Base-by-base conservation (phyloP, 768 basidiomycete genomes). In the Coprinopsis strossmayeri region DNA sequence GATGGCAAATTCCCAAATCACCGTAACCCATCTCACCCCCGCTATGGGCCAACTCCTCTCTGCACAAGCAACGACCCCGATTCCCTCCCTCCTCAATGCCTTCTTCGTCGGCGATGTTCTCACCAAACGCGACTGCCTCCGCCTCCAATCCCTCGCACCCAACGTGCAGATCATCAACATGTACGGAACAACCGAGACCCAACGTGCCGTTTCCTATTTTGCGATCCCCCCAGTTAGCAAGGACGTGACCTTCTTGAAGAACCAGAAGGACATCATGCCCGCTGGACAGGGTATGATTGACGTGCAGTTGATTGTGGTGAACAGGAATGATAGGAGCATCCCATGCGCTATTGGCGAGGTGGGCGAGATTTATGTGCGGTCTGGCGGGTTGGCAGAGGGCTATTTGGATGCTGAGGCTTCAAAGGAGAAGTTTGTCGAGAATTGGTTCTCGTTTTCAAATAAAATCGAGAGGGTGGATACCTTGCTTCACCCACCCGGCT, bases 21-120 rank as follows among this genome's bases (percentile, higher is more conserved):
- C 93, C 0, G 80, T 96, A n/a, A 99, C 96, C 1, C 96, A 99
- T 65, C 77, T 99, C 21, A 99, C 96, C 0, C 96, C 96, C 1
- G 95, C 95, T 20, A 98, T 97, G 95, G 96, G 96, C 52, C 96
- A 99, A 61, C 84, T 99, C 5, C 82, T 99, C 45, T 96, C 93
- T 11, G 73, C 76, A 0, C 72, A 74, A 59, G 74, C 74, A 3
- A 91, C 93, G 0, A 28, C 43, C 54, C 87, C 90, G 59, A 95
- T 98, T 55, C 87, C 91, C 3, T 80, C 86, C 5, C 82, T 99
- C 18, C 70, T 67, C 30, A 91, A 87, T 59, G 96, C 96, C 9
- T 98, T 99, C 74, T 98, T 99, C 62, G 96, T 99, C 38, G 96
- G 96, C n/a, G 96, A 99, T 61, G 83, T 98, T 35, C 82, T 99